Evolutionary conservation across 2,329 filamentous ascomycete genomes (phyloP).

Genomic region (Epichloe bromicola): DNA sequence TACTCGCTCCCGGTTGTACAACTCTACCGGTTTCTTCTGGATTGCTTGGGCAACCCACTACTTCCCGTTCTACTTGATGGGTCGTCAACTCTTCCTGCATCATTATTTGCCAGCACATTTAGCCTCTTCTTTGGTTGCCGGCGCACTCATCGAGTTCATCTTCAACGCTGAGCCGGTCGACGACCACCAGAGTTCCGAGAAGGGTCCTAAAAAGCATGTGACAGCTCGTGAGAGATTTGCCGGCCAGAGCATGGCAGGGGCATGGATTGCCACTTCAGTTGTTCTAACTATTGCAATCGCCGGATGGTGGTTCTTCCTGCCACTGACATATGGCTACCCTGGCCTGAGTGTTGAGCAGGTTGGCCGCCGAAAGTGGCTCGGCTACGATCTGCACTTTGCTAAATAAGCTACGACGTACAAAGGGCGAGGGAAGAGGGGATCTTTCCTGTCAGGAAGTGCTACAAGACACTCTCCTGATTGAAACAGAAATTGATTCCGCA

Average conservation of each 20-base stretch:
- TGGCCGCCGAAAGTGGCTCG: constrained; percentile 80
- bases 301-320: constrained; percentile 87
- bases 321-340: constrained; percentile 88
- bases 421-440: not conserved
- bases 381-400: constrained; percentile 95
- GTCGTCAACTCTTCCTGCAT: constrained; percentile 92
- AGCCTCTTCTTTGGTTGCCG: constrained; percentile 78
- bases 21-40: constrained; percentile 98
- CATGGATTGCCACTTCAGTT: constrained; percentile 66
- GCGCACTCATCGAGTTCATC: constrained; percentile 86
- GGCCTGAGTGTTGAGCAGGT: constrained; percentile 72
- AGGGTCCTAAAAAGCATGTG: constrained; percentile 43
- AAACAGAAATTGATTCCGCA: no score
- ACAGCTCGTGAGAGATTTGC: constrained; percentile 74
- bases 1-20: constrained; percentile 87
- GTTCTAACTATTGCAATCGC: constrained; percentile 57
- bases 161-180: constrained; percentile 71
- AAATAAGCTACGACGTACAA: constrained; percentile 47
- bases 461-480: no score
- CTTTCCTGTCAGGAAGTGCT: no score
- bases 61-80: constrained; percentile 96
- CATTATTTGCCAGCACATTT: constrained; percentile 94
- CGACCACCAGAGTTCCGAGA: constrained; percentile 28
- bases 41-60: constrained; percentile 96
- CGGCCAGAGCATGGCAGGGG: constrained; percentile 60